Percentiles rank a stretch among this genome's conserved stretches.
Conservation (phyloP, 1,284 basidiomycete genomes). For the Apiotrichum sp. region DNA sequence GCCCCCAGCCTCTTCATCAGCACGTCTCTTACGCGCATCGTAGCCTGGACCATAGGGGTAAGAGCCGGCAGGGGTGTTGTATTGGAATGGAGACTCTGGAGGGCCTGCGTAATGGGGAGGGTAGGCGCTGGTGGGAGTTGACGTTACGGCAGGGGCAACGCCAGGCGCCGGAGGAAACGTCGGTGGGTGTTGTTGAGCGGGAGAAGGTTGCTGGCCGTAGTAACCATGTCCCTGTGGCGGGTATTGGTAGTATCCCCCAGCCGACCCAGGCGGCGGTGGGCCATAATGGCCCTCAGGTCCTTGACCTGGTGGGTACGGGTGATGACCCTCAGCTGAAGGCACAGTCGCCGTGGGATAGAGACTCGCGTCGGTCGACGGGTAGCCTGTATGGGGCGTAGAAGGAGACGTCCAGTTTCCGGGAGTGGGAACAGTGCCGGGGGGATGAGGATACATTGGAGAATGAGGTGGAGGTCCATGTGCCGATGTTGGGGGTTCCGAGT, state of each 20-base stretch:
- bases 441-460: constrained; percentile 37
- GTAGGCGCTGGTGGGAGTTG: constrained; percentile 11
- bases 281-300: constrained; percentile 18
- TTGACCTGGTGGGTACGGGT: constrained; percentile 16
- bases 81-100: constrained; percentile 43
- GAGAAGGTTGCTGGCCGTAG: constrained; percentile 20
- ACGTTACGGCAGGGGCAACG: constrained; percentile 1
- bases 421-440: constrained; percentile 7
- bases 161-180: constrained; percentile 8
- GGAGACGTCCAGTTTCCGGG: constrained; percentile 34
- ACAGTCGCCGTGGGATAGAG: constrained; percentile 25
- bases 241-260: constrained; percentile 26
- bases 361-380: constrained; percentile 24
- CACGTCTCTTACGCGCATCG: constrained; percentile 33
- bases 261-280: constrained; percentile 27
- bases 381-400: constrained; percentile 24
- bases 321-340: constrained; percentile 19
- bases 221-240: constrained; percentile 22
- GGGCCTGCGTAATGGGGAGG: constrained; percentile 12
- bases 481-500: constrained; percentile 40
- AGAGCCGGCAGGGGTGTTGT: constrained; percentile 29
- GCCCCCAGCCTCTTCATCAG: constrained; percentile 23
- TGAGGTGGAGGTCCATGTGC: constrained; percentile 39
- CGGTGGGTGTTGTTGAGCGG: constrained; percentile 7
- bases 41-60: constrained; percentile 22